A percentile compares a stretch with the other conserved stretches of the same genome.
Conservation (phyloP, 1,284 basidiomycete genomes). For the Laetiporus sulphureus region DNA sequence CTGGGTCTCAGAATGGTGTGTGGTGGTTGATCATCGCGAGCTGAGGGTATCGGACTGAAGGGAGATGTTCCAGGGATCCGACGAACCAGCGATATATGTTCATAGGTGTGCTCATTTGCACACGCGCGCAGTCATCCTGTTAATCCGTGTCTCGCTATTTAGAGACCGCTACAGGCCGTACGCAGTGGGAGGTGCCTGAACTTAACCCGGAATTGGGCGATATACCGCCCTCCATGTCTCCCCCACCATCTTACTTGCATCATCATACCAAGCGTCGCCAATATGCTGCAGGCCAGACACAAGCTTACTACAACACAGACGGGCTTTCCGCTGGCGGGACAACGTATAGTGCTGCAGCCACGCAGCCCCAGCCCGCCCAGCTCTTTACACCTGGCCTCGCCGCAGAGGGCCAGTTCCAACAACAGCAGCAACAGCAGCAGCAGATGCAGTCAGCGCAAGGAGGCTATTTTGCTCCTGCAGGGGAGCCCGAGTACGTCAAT, state of each 20-base stretch:
- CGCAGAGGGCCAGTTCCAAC: conserved; percentile 56
- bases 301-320: conserved; percentile 71
- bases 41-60: conserved; percentile 12
- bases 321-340: conserved; percentile 37
- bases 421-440: conserved; percentile 45
- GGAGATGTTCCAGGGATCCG: conserved; percentile 65
- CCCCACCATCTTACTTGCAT: conserved; percentile 25
- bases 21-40: conserved; percentile 4
- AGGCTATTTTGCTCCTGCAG: conserved; percentile 28
- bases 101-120: conserved; percentile 56
- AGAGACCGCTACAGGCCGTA: conserved; percentile 51
- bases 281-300: conserved; percentile 86
- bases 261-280: conserved; percentile 70
- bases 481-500: conserved; percentile 57
- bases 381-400: conserved; percentile 84
- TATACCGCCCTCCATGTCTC: conserved; percentile 32
- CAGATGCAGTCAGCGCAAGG: conserved; percentile 43
- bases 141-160: conserved; percentile 3
- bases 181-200: conserved; percentile 54
- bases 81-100: conserved; percentile 80
- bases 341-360: conserved; percentile 28
- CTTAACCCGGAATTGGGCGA: conserved; percentile 31
- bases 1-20: conserved; percentile 86
- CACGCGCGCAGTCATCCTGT: neutral
- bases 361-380: conserved; percentile 46